Evolutionary conservation across 768 basidiomycete species (phyloP).

Genomic region (Tulasnella sp.): DNA sequence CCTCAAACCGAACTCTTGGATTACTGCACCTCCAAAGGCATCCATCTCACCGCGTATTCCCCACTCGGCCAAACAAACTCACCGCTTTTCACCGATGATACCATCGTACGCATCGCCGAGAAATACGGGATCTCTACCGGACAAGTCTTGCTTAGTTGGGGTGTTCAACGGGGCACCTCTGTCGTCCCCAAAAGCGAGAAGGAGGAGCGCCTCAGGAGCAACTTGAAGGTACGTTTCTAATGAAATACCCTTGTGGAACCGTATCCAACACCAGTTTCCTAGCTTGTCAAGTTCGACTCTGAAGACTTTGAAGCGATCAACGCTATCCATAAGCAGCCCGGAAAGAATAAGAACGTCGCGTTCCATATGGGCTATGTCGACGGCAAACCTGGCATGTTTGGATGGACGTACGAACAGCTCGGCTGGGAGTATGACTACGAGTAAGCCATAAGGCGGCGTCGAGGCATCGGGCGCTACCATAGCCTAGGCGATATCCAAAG

Average conservation of each 20-base stretch:
- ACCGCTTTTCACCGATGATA: slow-evolving; percentile 30
- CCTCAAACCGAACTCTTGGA: slow-evolving; percentile 65
- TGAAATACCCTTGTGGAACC: too few relatives aligned
- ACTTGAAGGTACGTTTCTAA: slow-evolving; percentile 1
- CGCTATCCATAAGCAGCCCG: slow-evolving; percentile 9
- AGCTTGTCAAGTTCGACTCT: background rate
- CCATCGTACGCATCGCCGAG: slow-evolving; percentile 54
- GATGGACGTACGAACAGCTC: slow-evolving; percentile 10
- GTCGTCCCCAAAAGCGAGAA: slow-evolving; percentile 82
- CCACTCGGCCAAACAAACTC: slow-evolving; percentile 48
- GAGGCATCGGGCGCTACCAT: too few relatives aligned
- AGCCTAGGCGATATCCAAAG: too few relatives aligned
- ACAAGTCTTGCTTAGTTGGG: slow-evolving; percentile 81
- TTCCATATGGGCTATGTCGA: background rate
- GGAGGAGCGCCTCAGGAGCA: slow-evolving; percentile 29
- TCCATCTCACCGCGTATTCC: slow-evolving; percentile 57
- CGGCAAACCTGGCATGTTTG: background rate
- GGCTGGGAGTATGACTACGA: background rate
- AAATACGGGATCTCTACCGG: slow-evolving; percentile 53
- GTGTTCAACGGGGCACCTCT: slow-evolving; percentile 60
- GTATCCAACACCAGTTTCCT: background rate
- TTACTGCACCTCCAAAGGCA: slow-evolving; percentile 60
- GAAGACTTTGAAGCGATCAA: slow-evolving; percentile 2
- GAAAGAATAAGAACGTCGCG: background rate
- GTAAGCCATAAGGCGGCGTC: too few relatives aligned